Base-by-base conservation (phyloP, 2,329 filamentous ascomycete species). In the Leptographium galeiforme region DNA sequence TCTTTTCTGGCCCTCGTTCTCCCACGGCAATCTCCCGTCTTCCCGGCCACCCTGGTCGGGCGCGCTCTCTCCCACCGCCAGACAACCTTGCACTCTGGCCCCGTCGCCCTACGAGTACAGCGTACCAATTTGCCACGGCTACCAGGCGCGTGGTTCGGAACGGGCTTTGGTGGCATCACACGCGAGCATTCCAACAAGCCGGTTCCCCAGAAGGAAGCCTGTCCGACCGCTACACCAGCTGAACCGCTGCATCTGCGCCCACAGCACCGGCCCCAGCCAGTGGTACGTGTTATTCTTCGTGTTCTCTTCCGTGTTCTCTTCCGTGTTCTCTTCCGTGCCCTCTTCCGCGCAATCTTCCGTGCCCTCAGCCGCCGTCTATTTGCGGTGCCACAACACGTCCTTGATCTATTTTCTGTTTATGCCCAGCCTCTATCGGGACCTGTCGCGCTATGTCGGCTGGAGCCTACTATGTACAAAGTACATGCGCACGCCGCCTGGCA, bases 111-210 rank as follows among this genome's bases (percentile, higher is more conserved):
- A 40, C n/a, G n/a, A n/a, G n/a, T n/a, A n/a, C 33, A 19, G 46
- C 33, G 33, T 48, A 25, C 46, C 32, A 48, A 33, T 48, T 34
- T 34, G 18, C 33, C 16, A 48, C 46, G 33, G 33, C 46, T 48
- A 25, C 46, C 48, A 50, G 19, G 36, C 39, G 38, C 38, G 36
- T 50, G 48, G 48, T 41, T 40, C 48, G 39, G 48, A 48, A 34
- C 16, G 32, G 33, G 36, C 18, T 40, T 40, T n/a, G n/a, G 33
- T 32, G 14, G 16, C 48, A 39, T 40, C 32, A 36, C 48, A 48
- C 46, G 33, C 48, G 36, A 34, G n/a, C 48, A 54, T 54, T 54
- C 53, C 53, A 51, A 13, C 43, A 13, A 45, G 36, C 30, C 39
- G 53, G 53, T 51, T 47, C 19, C n/a, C 41, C 33, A 19, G 18